These are phyloP conservation scores for Orbilia blumenaviensis DNA, from an alignment of 2,329 filamentous ascomycete species.

Conservation along the genomic window DNA sequence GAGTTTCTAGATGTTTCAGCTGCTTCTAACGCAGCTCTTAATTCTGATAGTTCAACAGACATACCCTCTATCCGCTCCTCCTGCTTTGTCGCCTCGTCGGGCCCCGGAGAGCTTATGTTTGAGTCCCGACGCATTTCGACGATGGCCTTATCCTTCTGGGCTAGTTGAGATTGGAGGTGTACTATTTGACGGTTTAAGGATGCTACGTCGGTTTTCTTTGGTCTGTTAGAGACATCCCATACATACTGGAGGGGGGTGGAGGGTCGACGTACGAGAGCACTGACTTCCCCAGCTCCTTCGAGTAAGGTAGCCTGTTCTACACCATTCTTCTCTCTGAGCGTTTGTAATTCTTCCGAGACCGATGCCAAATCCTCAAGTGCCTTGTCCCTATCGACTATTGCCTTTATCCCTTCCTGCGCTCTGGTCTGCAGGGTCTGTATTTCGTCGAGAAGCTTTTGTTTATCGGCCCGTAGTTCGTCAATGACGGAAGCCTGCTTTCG, in stretches of 20 bases:
- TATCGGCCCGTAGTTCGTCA: constrained; percentile 34
- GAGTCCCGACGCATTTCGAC: constrained; percentile 40
- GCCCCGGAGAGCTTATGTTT: not conserved
- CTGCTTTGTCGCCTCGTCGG: constrained; percentile 11
- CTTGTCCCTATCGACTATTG: constrained; percentile 46
- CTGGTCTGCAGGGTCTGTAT: not conserved
- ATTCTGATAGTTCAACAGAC: constrained; percentile 45
- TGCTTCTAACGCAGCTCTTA: constrained; percentile 13
- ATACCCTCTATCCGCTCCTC: constrained; percentile 47
- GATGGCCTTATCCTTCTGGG: constrained; percentile 40
- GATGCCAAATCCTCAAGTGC: constrained; percentile 42
- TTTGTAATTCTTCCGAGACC: constrained; percentile 28
- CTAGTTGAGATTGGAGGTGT: constrained; percentile 32
- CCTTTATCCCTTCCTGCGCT: constrained; percentile 19
- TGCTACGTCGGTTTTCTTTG: constrained; percentile 33
- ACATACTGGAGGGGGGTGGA: not conserved
- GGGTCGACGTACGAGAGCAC: constrained; percentile 18
- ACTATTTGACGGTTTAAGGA: constrained; percentile 35
- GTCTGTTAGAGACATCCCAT: not conserved
- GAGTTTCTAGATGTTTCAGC: not conserved
- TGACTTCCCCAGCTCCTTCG: constrained; percentile 35
- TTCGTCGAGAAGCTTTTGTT: constrained; percentile 36
- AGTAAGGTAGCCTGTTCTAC: constrained; percentile 33
- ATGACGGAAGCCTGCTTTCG: constrained; percentile 46
- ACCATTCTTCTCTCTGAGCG: constrained; percentile 18